Percentiles rank a stretch among this genome's conserved stretches.
Conservation (phyloP, 495 filamentous ascomycete species). For the Aspergillus ellipticus region DNA sequence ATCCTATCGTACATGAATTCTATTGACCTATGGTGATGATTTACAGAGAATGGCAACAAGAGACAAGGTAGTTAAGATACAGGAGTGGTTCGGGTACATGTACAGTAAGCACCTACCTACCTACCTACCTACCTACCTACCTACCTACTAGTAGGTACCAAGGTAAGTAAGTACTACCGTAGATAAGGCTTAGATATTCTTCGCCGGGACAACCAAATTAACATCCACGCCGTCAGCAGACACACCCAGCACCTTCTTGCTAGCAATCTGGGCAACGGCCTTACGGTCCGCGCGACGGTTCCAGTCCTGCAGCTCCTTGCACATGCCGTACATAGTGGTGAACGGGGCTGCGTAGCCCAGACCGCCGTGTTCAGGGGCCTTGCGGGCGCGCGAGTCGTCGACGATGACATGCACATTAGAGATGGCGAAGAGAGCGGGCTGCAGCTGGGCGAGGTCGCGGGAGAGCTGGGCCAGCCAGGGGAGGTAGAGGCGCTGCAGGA, state of each 20-base stretch:
- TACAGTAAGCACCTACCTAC: too few relatives aligned
- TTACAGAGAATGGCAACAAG: too few relatives aligned
- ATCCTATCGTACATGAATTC: too few relatives aligned
- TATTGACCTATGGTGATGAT: too few relatives aligned
- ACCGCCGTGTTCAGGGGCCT: constrained; percentile 42
- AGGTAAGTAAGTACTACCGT: too few relatives aligned
- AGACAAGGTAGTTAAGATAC: too few relatives aligned
- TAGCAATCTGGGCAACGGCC: constrained; percentile 7
- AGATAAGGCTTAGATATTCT: not conserved
- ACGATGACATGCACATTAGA: constrained; percentile 46
- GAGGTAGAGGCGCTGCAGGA: constrained; percentile 41
- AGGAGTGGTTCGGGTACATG: too few relatives aligned
- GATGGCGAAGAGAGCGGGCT: constrained; percentile 52
- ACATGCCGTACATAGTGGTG: constrained; percentile 53
- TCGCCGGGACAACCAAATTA: not conserved
- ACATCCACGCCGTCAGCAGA: not conserved
- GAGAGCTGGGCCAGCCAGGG: constrained; percentile 38
- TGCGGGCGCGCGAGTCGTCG: constrained; percentile 41
- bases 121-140: too few relatives aligned
- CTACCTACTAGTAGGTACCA: too few relatives aligned
- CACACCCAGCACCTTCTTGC: not conserved
- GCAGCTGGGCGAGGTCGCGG: constrained; percentile 46
- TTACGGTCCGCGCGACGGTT: constrained; percentile 17
- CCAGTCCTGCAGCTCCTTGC: constrained; percentile 37
- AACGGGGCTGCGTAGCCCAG: constrained; percentile 49